phyloP scores from a whole-genome alignment of 495 filamentous ascomycete species.

The Daldinia bambusicola region DNA sequence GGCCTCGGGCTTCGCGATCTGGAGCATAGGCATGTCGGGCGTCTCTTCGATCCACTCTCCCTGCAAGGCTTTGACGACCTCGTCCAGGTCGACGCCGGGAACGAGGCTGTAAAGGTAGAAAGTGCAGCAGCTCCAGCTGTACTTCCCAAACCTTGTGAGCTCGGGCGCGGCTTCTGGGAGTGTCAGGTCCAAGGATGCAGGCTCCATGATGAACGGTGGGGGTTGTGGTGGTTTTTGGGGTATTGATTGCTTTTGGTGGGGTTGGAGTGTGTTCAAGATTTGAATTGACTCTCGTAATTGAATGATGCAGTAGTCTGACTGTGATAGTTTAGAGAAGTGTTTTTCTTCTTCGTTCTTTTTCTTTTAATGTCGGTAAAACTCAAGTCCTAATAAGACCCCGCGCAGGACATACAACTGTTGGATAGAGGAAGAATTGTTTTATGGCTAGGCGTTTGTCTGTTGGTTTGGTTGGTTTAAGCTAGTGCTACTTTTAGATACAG shows the following conservation, averaged over 20 bases:
- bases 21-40: not conserved
- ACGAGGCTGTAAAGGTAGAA: slow-evolving; percentile 10
- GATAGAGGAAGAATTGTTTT: not conserved
- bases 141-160: not conserved
- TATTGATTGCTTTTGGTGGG: too few species aligned
- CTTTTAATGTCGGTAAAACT: too few species aligned
- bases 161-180: slow-evolving; percentile 10
- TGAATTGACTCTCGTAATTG: not conserved
- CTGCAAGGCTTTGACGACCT: not conserved
- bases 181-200: slow-evolving; percentile 1
- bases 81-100: not conserved
- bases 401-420: not conserved
- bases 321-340: not conserved
- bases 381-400: not conserved
- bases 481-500: too few species aligned
- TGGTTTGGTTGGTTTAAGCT: too few species aligned
- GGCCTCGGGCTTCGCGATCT: slow-evolving; percentile 3
- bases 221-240: not conserved
- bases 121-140: not conserved
- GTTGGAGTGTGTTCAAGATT: too few species aligned
- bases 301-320: too few species aligned
- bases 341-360: too few species aligned
- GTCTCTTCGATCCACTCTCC: not conserved
- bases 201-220: not conserved
- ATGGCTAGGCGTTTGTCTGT: not conserved